Conservation (phyloP, 805 yeast genomes). For the Lipomyces spencermartinsiae region DNA sequence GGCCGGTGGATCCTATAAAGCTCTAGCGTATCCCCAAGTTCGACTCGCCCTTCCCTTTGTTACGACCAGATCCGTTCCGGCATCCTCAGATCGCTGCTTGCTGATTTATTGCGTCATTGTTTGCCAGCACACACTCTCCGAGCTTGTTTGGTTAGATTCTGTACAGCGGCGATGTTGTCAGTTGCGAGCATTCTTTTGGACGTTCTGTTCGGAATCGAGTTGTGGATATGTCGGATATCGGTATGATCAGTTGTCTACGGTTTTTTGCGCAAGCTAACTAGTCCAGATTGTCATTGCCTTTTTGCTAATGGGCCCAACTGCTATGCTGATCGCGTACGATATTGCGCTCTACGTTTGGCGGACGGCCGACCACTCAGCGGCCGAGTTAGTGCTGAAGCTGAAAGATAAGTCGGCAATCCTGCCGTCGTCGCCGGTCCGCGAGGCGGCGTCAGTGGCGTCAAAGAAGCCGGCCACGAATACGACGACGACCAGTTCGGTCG, state of each 20-base stretch:
- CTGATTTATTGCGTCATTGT: background rate
- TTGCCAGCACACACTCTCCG: background rate
- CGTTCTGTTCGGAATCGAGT: slow-evolving; percentile 14
- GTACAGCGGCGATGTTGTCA: background rate
- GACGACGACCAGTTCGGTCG: background rate
- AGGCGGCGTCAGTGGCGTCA: background rate
- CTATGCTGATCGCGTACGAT: slow-evolving; percentile 26
- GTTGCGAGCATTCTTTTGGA: slow-evolving; percentile 11
- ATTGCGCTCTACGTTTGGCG: slow-evolving; percentile 27
- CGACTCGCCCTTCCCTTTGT: background rate
- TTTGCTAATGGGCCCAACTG: slow-evolving; percentile 19
- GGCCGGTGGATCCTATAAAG: background rate
- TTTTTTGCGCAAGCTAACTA: background rate
- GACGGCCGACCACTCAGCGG: slow-evolving; percentile 13
- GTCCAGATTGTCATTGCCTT: slow-evolving; percentile 27
- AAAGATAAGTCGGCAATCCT: slow-evolving; percentile 1
- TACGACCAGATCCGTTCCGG: background rate
- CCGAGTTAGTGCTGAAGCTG: slow-evolving; percentile 2
- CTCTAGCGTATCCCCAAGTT: background rate
- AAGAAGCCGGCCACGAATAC: background rate
- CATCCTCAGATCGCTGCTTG: background rate
- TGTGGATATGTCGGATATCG: slow-evolving; percentile 24
- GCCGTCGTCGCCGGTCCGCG: slow-evolving; percentile 6
- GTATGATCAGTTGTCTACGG: slow-evolving; percentile 8
- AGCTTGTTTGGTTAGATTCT: background rate